A percentile compares a stretch with the other conserved stretches of the same genome.
These are phyloP conservation scores for Debaryomyces nepalensis DNA, from an alignment of 1,139 yeast species.

Conservation along the genomic window DNA sequence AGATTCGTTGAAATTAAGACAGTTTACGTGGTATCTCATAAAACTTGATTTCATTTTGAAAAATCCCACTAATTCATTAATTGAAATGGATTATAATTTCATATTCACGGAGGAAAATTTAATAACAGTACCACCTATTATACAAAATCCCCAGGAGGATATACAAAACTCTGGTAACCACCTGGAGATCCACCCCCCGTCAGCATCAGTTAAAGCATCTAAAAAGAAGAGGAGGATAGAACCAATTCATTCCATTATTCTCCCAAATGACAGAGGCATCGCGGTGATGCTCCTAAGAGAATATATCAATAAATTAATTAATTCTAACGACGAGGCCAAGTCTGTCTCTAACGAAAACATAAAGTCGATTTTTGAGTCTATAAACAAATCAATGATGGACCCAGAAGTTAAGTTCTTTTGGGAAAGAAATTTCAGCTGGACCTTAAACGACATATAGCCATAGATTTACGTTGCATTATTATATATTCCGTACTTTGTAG, in stretches of 20 bases:
- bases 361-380: constrained; percentile 25
- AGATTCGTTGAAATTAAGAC: constrained; percentile 37
- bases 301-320: constrained; percentile 26
- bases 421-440: constrained; percentile 15
- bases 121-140: constrained; percentile 7
- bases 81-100: constrained; percentile 22
- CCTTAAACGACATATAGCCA: constrained; percentile 4
- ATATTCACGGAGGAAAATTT: constrained; percentile 17
- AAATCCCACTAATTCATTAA: constrained; percentile 24
- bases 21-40: constrained; percentile 37
- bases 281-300: constrained; percentile 27
- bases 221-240: constrained; percentile 8
- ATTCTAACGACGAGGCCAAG: constrained; percentile 20
- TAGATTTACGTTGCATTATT: neutral
- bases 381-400: constrained; percentile 30
- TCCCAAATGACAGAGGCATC: constrained; percentile 33
- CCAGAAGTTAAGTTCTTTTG: constrained; percentile 23
- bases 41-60: constrained; percentile 29
- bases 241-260: constrained; percentile 19
- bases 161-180: neutral
- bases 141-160: constrained; percentile 7
- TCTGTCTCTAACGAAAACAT: constrained; percentile 24
- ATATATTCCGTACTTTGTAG: constrained; percentile 5
- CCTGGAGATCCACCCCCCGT: neutral
- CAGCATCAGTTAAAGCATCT: constrained; percentile 5